Evolutionary conservation across 106 monocot species (phyloP).

Genomic region (Vanilla planifolia): DNA sequence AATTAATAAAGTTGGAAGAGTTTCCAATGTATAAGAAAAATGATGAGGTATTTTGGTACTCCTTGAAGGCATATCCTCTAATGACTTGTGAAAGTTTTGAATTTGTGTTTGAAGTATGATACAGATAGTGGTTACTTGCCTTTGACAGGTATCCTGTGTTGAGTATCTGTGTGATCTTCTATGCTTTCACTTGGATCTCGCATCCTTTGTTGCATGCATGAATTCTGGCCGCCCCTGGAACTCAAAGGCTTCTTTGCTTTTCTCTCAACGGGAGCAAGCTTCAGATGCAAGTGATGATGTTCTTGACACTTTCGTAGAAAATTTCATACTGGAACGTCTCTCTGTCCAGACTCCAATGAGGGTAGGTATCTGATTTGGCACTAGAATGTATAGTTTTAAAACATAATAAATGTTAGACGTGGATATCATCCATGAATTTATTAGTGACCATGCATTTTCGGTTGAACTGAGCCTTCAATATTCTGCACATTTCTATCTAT

Average conservation of each 20-base stretch:
- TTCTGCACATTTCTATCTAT: no score
- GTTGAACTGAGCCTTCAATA: no score
- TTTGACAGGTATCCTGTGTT: conserved; percentile 69
- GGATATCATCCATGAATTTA: not conserved
- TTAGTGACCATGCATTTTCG: no score
- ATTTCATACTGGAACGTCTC: conserved; percentile 83
- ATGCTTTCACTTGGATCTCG: conserved; percentile 91
- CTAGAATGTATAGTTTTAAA: not conserved
- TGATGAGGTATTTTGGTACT: conserved; percentile 57
- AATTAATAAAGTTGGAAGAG: conserved; percentile 63
- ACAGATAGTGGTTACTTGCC: conserved; percentile 5
- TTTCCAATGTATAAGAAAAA: conserved; percentile 49
- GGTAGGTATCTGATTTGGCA: conserved; percentile 22
- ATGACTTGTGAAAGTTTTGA: not conserved
- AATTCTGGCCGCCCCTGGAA: conserved; percentile 77
- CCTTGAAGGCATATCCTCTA: not conserved
- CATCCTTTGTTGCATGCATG: conserved; percentile 70
- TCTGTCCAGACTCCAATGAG: conserved; percentile 76
- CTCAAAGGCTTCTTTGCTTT: conserved; percentile 52
- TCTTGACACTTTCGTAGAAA: conserved; percentile 81
- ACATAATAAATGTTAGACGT: not conserved
- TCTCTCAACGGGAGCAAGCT: conserved; percentile 38
- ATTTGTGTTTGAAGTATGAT: not conserved
- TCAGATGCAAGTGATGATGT: conserved; percentile 18
- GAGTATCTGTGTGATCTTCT: conserved; percentile 91